Conservation (phyloP, 2,329 filamentous ascomycete genomes). For the Alternaria postmessia region DNA sequence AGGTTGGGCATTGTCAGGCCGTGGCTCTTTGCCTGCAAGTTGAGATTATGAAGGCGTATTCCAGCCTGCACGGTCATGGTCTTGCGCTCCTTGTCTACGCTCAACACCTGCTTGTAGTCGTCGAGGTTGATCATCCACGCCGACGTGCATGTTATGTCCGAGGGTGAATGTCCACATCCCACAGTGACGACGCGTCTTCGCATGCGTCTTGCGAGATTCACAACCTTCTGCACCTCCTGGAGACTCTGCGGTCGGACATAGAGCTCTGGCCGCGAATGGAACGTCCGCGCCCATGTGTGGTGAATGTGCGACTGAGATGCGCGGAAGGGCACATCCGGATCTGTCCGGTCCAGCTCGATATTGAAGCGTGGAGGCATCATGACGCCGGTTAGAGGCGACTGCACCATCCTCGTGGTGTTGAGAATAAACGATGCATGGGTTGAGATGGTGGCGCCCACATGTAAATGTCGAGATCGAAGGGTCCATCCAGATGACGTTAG, state of each 20-base stretch:
- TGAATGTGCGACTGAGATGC: constrained; percentile 77
- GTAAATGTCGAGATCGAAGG: constrained; percentile 10
- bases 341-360: constrained; percentile 65
- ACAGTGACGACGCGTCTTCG: constrained; percentile 83
- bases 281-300: constrained; percentile 94
- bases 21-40: constrained; percentile 74
- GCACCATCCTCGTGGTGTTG: constrained; percentile 34
- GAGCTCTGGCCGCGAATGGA: constrained; percentile 86
- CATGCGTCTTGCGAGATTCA: constrained; percentile 81
- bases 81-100: constrained; percentile 70
- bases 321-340: constrained; percentile 76
- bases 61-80: constrained; percentile 85
- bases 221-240: constrained; percentile 81
- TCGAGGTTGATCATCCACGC: constrained; percentile 96
- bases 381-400: constrained; percentile 30
- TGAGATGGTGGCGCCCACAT: constrained; percentile 7
- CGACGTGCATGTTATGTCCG: constrained; percentile 88
- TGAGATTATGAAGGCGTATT: constrained; percentile 79
- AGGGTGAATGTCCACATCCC: constrained; percentile 93
- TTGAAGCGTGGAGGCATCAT: constrained; percentile 53
- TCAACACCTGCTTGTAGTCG: constrained; percentile 75
- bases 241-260: constrained; percentile 85
- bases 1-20: constrained; percentile 90
- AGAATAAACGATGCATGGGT: constrained; percentile 7
- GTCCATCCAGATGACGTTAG: constrained; percentile 16